Base-by-base conservation (phyloP, 768 basidiomycete genomes). In the Psilocybe cubensis region DNA sequence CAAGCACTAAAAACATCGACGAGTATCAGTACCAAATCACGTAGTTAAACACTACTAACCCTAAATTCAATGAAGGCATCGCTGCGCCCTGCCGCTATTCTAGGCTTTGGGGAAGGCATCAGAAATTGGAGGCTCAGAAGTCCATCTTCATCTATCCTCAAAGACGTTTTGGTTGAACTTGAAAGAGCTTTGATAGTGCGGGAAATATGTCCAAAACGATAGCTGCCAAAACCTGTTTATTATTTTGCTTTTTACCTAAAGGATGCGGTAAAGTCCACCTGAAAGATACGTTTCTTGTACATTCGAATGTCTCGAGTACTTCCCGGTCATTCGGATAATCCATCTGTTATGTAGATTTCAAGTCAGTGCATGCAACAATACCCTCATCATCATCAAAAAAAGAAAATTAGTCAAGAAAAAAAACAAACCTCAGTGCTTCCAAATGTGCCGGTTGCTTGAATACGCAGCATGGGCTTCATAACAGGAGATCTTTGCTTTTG, bases 251-350 rank as follows among this genome's bases (percentile, higher is more conserved):
- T 14, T 25, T 4, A 27, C 10, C 41, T 10, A 23, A 42, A 44
- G 8, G n/a, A 17, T 3, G 5, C 5, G 35, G 8, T n/a, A 38
- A 9, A 11, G 33, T 31, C 4, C 60, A 94, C 94, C 87, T 91
- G 70, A 92, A 92, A 31, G 76, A 79, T 28, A 94, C 80, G 6
- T 76, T 73, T 31, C 79, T 76, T 10, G 71, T 76, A 69, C 96
- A 98, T 58, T 96, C 92, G 64, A 97, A 94, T 0, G 87, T 84
- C 71, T 97, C 94, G 27, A 98, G 80, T 0, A 98, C 91, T 48
- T 97, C 94, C 46, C 83, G 81, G 66, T 96, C 94, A 64, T 92
- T 94, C 3, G 94, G 94, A 60, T 96, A 98, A 73, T 99, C 96
- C 87, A 98, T 92, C 94, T 96, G 64, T 27, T 21, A 21, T 14